Percentiles rank a stretch among this genome's conserved stretches.
These are phyloP conservation scores for Pestalotiopsis sp. DNA, from an alignment of 2,329 filamentous ascomycete genomes.

Conservation along the genomic window DNA sequence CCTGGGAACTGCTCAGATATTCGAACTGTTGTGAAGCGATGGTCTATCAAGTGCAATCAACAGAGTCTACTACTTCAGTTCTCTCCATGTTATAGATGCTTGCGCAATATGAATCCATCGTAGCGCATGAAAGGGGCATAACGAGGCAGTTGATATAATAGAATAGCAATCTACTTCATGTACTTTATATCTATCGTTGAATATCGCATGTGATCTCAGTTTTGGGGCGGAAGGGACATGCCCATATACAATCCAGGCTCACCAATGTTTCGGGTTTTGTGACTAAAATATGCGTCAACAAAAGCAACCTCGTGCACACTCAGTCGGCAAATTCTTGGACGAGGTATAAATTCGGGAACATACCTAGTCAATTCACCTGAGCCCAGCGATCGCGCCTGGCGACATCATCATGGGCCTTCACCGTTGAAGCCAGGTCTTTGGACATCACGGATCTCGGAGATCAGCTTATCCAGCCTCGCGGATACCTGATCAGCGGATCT, in stretches of 20 bases:
- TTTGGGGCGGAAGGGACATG: neutral
- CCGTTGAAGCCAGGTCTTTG: slow-evolving; percentile 36
- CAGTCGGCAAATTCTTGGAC: neutral
- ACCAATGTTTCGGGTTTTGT: too few relatives aligned
- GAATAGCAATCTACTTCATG: neutral
- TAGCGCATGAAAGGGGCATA: too few relatives aligned
- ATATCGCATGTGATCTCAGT: neutral
- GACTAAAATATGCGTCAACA: too few relatives aligned
- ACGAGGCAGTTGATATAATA: too few relatives aligned
- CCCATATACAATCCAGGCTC: too few relatives aligned
- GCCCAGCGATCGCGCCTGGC: neutral
- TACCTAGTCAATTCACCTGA: neutral
- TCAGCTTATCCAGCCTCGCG: slow-evolving; percentile 49
- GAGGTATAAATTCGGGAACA: neutral
- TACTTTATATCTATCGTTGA: neutral
- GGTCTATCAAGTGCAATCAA: too few relatives aligned
- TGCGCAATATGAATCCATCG: too few relatives aligned
- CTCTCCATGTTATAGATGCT: too few relatives aligned
- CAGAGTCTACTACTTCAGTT: too few relatives aligned
- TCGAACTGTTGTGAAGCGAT: too few relatives aligned
- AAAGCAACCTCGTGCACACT: too few relatives aligned
- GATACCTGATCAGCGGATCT: slow-evolving; percentile 47
- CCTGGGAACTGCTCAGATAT: too few relatives aligned
- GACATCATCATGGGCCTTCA: neutral
- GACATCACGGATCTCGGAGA: slow-evolving; percentile 49